Base-by-base conservation (phyloP, 2,329 filamentous ascomycete genomes). In the Fusarium sp. region DNA sequence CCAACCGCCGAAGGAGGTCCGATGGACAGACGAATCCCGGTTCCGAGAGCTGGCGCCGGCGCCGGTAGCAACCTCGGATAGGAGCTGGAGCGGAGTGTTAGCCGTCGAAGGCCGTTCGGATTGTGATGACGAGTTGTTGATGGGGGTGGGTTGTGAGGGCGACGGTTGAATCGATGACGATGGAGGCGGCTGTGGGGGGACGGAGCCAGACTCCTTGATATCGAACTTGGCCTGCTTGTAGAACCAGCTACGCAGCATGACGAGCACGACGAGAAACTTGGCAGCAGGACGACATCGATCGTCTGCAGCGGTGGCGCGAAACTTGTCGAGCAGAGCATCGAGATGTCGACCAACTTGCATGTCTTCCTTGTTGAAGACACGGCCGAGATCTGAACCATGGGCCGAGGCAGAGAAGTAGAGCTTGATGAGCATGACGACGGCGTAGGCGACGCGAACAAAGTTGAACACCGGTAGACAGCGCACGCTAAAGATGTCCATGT, bases 161-260 rank as follows among this genome's bases (percentile, higher is more conserved):
- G 68, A 61, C 51, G 62, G 68, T 16, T 55, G 65, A 4, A 66
- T 51, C 15, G 64, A 48, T 27, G 62, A 58, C 23, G 65, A 27
- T 31, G 48, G 12, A 6, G 58, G 41, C 16, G 46, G 61, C 5
- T 52, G 28, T 44, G 54, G 53, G 23, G 47, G 65, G 53, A 54
- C 55, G 7, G 51, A 27, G 18, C 60, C 55, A 6, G 46, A 54
- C 43, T 65, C 69, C 41, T 73, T 75, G 48, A 43, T 30, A 15
- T 68, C 70, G 27, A 65, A 70, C 60, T 82, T 81, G 54, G 78
- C 80, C 62, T 87, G 84, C 70, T 89, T 83, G 74, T 87, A 78
- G 76, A 92, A 93, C 91, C 92, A 94, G 28, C 85, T 87, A 43
- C 88, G 88, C 28, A 95, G 81, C 89, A 94, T 91, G 52, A 87